phyloP scores from a whole-genome alignment of 768 basidiomycete genomes.

The Trametes sanguinea region DNA sequence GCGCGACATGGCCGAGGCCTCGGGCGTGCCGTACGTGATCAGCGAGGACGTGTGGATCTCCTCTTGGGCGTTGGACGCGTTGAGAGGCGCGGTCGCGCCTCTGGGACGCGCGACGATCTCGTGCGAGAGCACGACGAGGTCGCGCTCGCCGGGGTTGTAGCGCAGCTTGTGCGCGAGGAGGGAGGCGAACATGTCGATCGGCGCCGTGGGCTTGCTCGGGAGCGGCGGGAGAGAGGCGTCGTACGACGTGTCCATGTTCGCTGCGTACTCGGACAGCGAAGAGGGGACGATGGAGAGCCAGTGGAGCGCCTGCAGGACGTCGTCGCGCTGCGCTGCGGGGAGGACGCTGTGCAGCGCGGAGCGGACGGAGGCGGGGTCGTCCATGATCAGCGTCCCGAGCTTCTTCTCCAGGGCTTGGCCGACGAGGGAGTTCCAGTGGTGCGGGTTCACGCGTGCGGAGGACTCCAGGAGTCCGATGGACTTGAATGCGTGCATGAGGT shows the following conservation, averaged over 20 bases:
- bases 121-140: constrained; percentile 86
- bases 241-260: constrained; percentile 16
- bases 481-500: constrained; percentile 72
- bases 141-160: constrained; percentile 72
- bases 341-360: constrained; percentile 36
- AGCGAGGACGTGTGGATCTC: constrained; percentile 69
- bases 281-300: constrained; percentile 47
- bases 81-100: not conserved
- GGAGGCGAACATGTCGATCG: constrained; percentile 74
- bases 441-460: constrained; percentile 35
- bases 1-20: constrained; percentile 82
- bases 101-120: constrained; percentile 61
- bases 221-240: constrained; percentile 41
- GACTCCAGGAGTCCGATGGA: constrained; percentile 66
- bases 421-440: constrained; percentile 43
- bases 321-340: constrained; percentile 23
- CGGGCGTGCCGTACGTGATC: constrained; percentile 57
- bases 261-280: constrained; percentile 17
- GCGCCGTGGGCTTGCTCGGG: constrained; percentile 45
- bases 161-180: constrained; percentile 71
- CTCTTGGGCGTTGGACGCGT: constrained; percentile 34
- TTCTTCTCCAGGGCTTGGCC: constrained; percentile 37
- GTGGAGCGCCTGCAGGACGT: constrained; percentile 43
- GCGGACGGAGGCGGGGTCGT: constrained; percentile 36
- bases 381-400: constrained; percentile 30